phyloP scores from a whole-genome alignment of 768 basidiomycete genomes.

The Leucocoprinus birnbaumii region DNA sequence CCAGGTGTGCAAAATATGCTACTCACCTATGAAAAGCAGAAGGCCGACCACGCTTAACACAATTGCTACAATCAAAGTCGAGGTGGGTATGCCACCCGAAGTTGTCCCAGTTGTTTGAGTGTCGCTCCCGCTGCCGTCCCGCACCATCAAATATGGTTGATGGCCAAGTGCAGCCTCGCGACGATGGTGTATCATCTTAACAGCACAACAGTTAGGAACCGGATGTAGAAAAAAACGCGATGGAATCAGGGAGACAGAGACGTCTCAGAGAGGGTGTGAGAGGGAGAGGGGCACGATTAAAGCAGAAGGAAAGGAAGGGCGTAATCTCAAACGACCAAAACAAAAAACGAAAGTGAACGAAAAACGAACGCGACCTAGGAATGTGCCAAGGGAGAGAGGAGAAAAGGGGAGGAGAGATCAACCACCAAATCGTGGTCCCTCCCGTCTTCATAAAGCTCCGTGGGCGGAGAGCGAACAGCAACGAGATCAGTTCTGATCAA shows the following conservation, averaged over 20 bases:
- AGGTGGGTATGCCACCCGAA: constrained; percentile 20
- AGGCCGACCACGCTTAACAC: constrained; percentile 25
- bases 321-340: not conserved
- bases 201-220: not conserved
- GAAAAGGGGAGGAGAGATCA: not conserved
- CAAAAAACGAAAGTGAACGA: not conserved
- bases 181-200: constrained; percentile 2
- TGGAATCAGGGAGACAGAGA: too few relatives aligned
- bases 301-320: constrained; percentile 1
- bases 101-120: not conserved
- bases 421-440: not conserved
- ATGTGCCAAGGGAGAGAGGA: not conserved
- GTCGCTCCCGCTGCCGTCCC: not conserved
- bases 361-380: not conserved
- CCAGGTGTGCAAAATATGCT: not conserved
- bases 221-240: too few relatives aligned
- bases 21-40: constrained; percentile 29
- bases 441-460: not conserved
- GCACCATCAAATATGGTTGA: constrained; percentile 5
- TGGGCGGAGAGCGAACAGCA: not conserved
- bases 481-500: constrained; percentile 11
- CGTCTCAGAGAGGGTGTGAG: too few relatives aligned
- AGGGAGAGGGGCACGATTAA: too few relatives aligned
- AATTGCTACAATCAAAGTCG: constrained; percentile 28
- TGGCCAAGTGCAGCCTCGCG: not conserved